Evolutionary conservation across 1,139 yeast genomes (phyloP).

Genomic region (Candida frijolesensis): DNA sequence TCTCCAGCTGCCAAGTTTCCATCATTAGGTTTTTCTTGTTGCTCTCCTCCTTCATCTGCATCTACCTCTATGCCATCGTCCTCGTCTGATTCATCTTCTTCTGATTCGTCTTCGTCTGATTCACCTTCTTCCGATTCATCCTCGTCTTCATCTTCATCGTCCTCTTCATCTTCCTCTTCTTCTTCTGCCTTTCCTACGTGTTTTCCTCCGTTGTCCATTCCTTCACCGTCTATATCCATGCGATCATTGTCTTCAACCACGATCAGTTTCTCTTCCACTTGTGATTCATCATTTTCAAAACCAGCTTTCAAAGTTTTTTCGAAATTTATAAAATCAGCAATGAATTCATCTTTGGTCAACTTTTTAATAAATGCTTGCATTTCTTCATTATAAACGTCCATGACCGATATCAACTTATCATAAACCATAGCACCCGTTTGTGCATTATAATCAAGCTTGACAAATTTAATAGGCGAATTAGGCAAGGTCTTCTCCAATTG

Average conservation of each 20-base stretch:
- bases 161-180: constrained; percentile 11
- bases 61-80: constrained; percentile 5
- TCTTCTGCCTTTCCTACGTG: constrained; percentile 12
- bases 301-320: constrained; percentile 19
- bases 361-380: constrained; percentile 22
- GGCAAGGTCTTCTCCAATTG: constrained; percentile 18
- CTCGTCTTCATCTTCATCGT: constrained; percentile 6
- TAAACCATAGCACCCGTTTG: constrained; percentile 30
- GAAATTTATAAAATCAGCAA: constrained; percentile 34
- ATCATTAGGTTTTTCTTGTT: background rate
- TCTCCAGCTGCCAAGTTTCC: constrained; percentile 1
- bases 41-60: constrained; percentile 5
- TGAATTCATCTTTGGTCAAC: constrained; percentile 32
- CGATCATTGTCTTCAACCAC: constrained; percentile 19
- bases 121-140: constrained; percentile 16
- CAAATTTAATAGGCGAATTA: constrained; percentile 9
- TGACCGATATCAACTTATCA: constrained; percentile 24
- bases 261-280: constrained; percentile 18
- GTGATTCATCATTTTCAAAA: constrained; percentile 18
- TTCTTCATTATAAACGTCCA: constrained; percentile 22
- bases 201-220: constrained; percentile 7
- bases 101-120: constrained; percentile 16
- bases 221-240: constrained; percentile 16
- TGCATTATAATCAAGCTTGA: constrained; percentile 24
- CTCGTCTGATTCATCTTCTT: constrained; percentile 16